Conservation (phyloP, 768 basidiomycete species). For the Rubroboletus pulcherrimus region DNA sequence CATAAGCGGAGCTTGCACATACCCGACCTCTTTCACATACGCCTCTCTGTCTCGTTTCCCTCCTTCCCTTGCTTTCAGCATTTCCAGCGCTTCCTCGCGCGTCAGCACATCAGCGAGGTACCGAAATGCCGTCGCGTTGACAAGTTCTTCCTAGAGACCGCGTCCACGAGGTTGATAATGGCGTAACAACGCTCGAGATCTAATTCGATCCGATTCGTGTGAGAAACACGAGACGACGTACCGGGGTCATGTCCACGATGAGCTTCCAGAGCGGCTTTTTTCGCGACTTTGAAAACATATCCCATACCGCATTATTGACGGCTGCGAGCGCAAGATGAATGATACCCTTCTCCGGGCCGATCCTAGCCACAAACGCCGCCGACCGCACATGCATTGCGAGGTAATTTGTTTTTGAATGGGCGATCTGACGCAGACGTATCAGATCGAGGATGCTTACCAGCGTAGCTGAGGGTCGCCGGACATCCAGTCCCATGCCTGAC, state of each 20-base stretch:
- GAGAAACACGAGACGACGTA: constrained; percentile 26
- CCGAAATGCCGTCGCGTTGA: constrained; percentile 71
- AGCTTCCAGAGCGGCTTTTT: constrained; percentile 92
- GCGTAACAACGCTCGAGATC: not conserved
- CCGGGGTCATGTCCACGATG: constrained; percentile 82
- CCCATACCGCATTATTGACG: constrained; percentile 90
- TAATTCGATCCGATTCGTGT: not conserved
- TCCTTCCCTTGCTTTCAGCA: constrained; percentile 71
- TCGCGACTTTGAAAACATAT: constrained; percentile 75
- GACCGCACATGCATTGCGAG: not conserved
- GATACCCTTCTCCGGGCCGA: constrained; percentile 90
- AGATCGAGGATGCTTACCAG: constrained; percentile 50
- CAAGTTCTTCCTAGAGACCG: constrained; percentile 61
- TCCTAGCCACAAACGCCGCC: constrained; percentile 40
- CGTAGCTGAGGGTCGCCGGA: constrained; percentile 83
- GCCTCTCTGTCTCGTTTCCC: constrained; percentile 76
- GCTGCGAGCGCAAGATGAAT: constrained; percentile 86
- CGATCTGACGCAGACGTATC: not conserved
- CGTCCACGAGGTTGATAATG: constrained; percentile 1
- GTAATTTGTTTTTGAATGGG: not conserved
- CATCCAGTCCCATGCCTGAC: constrained; percentile 80
- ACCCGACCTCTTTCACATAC: constrained; percentile 66
- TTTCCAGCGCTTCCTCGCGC: constrained; percentile 76
- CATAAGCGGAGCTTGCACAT: constrained; percentile 10
- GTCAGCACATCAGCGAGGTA: constrained; percentile 93